Base-by-base conservation (phyloP, 2,329 filamentous ascomycete genomes). In the Botrytis porri region DNA sequence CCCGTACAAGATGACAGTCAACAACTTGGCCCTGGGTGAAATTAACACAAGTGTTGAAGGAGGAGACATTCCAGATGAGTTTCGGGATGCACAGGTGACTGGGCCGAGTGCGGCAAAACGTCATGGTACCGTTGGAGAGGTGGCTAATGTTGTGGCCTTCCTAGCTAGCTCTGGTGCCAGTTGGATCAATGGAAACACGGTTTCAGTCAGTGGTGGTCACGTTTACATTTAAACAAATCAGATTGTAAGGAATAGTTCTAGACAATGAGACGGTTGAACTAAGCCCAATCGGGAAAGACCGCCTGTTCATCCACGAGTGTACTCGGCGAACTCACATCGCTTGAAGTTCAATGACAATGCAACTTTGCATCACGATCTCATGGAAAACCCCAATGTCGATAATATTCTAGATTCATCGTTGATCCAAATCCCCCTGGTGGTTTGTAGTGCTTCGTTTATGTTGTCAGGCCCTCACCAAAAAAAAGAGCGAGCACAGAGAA, bases 181-280 rank as follows among this genome's bases (percentile, higher is more conserved):
- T n/a, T 74, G 73, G 73, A 63, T 74, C 25, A 74, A 61, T 25
- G 73, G 69, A 39, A 51, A 67, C 25, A 51, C 54, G 18, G 32
- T 72, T 37, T 66, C 69, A 60, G 69, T 61, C 16, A 74, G 69
- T 61, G 72, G 72, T 18, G 72, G 72, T 25, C 51, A 57, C 3
- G 6, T 57, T 57, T 57, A 57, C n/a, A 57, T 57, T 29, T 57
- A 57, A 16, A 57, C 51, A 14, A 57, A 29, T 18, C 25, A 57
- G 29, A 8, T 7, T 18, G 51, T 16, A 3, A 57, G n/a, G n/a
- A 57, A 29, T 29, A 29, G 14, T 18, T 18, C 14, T 4, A 29
- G 51, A 57, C 14, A 29, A 8, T 7, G 14, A 16, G 14, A 18
- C 10, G 51, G 7, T 18, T 7, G 51, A 29, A n/a, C n/a, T 57